Evolutionary conservation across 306 rosid genomes (phyloP), one percentile per base, ranked within the genome.

Genomic region (Benincasa hispida): DNA sequence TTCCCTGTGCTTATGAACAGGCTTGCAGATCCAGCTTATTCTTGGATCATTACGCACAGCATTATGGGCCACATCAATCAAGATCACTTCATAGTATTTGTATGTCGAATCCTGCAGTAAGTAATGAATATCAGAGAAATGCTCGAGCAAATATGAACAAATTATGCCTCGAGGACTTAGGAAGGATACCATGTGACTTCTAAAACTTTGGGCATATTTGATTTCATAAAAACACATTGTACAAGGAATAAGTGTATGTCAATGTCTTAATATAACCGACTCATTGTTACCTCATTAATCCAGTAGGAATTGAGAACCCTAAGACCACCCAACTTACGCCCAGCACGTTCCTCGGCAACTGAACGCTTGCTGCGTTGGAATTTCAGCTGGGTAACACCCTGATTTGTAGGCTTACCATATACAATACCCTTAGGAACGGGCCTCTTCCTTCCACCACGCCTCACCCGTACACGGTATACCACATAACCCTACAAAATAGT

Each of bases 391-490:
- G 98, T 91, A 42, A 93, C 98, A 37, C 98, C 98, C 79, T 93
- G 98, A 75, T 93, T 93, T 10, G 98, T 93, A 10, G 98, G 98
- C 85, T 93, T 93, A 2, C 98, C 98, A 54, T 93, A 93, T 8
- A 93, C 98, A 57, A 93, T 93, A 82, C 97, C 98, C 79, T 93
- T 93, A 65, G 97, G 84, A 47, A 93, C 98, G 10, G 98, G 98
- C 72, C 98, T 93, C 92, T 93, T 91, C 12, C 97, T 75, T 1
- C 98, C 98, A 83, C 98, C 98, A 80, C 98, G 91, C 17, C 92
- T 87, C 17, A 93, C 98, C 18, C 96, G 96, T 41, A 93, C 89
- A 10, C 97, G 96, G 79, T 93, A 93, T 17, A 91, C 76, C 55
- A 93, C 97, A 78, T 89, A 93, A 0, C 98, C 98, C 98, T 93